These are phyloP conservation scores for Pugionium cornutum DNA, from an alignment of 345 rosid genomes.

Conservation along the genomic window DNA sequence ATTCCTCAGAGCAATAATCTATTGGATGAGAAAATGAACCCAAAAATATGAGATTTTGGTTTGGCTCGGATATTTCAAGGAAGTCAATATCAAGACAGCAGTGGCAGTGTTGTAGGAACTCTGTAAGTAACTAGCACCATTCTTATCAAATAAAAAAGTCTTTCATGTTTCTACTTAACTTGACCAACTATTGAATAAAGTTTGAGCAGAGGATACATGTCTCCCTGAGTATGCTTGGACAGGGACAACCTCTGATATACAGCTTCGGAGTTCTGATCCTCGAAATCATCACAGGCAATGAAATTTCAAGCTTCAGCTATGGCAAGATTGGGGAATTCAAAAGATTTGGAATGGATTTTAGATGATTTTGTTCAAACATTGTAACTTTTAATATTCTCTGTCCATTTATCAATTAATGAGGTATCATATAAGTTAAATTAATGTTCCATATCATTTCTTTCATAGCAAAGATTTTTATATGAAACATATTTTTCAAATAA, in stretches of 20 bases:
- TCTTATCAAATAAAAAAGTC: no score
- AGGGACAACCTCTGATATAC: constrained; percentile 52
- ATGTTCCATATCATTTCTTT: no score
- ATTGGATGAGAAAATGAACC: constrained; percentile 39
- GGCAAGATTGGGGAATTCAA: no score
- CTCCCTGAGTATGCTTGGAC: constrained; percentile 57
- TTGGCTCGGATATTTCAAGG: constrained; percentile 34
- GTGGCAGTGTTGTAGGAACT: constrained; percentile 37
- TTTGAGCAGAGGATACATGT: constrained; percentile 45
- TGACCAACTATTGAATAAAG: neutral
- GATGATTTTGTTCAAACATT: constrained; percentile 9
- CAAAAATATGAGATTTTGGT: constrained; percentile 40
- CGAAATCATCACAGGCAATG: constrained; percentile 35
- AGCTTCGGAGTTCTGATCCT: constrained; percentile 53
- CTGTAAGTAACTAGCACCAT: constrained; percentile 27
- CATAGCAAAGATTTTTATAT: no score
- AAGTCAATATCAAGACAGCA: constrained; percentile 31
- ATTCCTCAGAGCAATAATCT: constrained; percentile 37
- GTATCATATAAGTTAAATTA: no score
- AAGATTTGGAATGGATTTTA: no score
- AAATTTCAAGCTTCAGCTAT: constrained; percentile 38
- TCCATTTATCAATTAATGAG: no score
- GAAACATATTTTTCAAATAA: no score
- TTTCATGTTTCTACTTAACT: constrained; percentile 8
- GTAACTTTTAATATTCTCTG: no score